A percentile compares a stretch with the other conserved stretches of the same genome.
These are phyloP conservation scores for Annulohypoxylon nitens DNA, from an alignment of 495 filamentous ascomycete species.

Conservation along the genomic window DNA sequence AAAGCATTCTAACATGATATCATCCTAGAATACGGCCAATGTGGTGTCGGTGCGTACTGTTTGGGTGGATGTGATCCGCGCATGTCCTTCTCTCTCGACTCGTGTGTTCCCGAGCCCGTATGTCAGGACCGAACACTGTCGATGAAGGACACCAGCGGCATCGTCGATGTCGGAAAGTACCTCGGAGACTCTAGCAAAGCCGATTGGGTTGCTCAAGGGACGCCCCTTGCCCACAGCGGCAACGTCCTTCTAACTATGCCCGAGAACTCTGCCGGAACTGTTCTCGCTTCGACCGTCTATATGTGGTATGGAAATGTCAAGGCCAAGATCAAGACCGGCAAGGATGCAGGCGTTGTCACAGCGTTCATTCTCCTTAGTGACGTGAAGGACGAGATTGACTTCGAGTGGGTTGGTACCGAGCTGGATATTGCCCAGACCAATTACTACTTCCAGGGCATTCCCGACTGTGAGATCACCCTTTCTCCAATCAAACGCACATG, in stretches of 20 bases:
- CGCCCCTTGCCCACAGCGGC: slow-evolving; percentile 70
- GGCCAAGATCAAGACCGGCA: slow-evolving; percentile 86
- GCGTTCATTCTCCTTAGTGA: slow-evolving; percentile 96
- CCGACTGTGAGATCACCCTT: slow-evolving; percentile 78
- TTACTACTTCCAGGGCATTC: slow-evolving; percentile 96
- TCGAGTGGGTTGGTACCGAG: slow-evolving; percentile 90
- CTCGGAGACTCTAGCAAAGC: slow-evolving; percentile 81
- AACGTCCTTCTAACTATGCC: slow-evolving; percentile 90
- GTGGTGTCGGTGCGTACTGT: slow-evolving; percentile 93
- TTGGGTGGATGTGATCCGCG: slow-evolving; percentile 94
- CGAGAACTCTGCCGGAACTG: slow-evolving; percentile 81
- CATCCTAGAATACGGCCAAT: slow-evolving; percentile 87
- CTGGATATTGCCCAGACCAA: slow-evolving; percentile 86
- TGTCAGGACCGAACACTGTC: slow-evolving; percentile 81
- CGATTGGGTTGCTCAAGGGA: slow-evolving; percentile 91
- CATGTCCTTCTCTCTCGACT: slow-evolving; percentile 81
- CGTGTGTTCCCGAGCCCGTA: slow-evolving; percentile 87
- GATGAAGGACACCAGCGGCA: slow-evolving; percentile 75
- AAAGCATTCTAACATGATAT: slow-evolving; percentile 43
- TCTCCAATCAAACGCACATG: background rate
- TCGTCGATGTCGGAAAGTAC: slow-evolving; percentile 79
- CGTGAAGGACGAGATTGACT: slow-evolving; percentile 98
- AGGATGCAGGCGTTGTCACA: slow-evolving; percentile 88
- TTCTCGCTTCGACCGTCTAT: slow-evolving; percentile 87
- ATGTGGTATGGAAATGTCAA: slow-evolving; percentile 98